Conservation (phyloP, 2,329 filamentous ascomycete species). For the Trichophyton verrucosum region DNA sequence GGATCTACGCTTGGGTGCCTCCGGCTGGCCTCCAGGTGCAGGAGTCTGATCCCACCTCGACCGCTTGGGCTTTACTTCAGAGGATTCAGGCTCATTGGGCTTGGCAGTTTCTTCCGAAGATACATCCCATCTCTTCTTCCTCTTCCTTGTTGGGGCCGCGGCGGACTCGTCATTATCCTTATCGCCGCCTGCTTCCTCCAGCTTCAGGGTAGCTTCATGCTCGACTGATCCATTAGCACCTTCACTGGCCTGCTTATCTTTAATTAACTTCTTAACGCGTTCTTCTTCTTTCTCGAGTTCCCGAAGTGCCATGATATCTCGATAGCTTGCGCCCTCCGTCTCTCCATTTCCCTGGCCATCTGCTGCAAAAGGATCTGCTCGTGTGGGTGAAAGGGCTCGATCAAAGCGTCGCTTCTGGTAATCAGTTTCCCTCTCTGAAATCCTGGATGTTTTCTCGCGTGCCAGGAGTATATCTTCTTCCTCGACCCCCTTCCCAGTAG, state of each 20-base stretch:
- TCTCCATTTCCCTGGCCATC: slow-evolving; percentile 56
- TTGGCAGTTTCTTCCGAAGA: slow-evolving; percentile 45
- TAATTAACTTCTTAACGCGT: slow-evolving; percentile 65
- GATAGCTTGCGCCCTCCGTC: slow-evolving; percentile 67
- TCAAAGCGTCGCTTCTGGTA: slow-evolving; percentile 95
- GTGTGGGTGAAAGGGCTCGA: slow-evolving; percentile 67
- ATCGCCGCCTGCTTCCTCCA: slow-evolving; percentile 43
- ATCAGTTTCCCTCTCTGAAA: slow-evolving; percentile 85
- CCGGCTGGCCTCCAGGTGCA: slow-evolving; percentile 43
- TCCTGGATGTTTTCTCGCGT: slow-evolving; percentile 79
- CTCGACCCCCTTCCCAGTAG: slow-evolving; percentile 70
- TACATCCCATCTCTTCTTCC: slow-evolving; percentile 93
- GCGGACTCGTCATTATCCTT: slow-evolving; percentile 63
- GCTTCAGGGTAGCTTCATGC: slow-evolving; percentile 60
- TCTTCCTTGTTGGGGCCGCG: slow-evolving; percentile 55
- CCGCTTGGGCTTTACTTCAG: slow-evolving; percentile 55
- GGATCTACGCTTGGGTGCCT: slow-evolving; percentile 60
- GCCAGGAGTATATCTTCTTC: slow-evolving; percentile 82
- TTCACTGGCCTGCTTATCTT: slow-evolving; percentile 55
- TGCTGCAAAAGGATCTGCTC: slow-evolving; percentile 72
- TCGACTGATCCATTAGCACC: slow-evolving; percentile 46
- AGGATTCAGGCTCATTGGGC: slow-evolving; percentile 36
- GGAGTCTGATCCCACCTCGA: slow-evolving; percentile 84
- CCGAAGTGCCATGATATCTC: slow-evolving; percentile 78
- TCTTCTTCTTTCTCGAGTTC: slow-evolving; percentile 92